Evolutionary conservation across 768 basidiomycete species (phyloP).

Genomic region (Trametes gibbosa): DNA sequence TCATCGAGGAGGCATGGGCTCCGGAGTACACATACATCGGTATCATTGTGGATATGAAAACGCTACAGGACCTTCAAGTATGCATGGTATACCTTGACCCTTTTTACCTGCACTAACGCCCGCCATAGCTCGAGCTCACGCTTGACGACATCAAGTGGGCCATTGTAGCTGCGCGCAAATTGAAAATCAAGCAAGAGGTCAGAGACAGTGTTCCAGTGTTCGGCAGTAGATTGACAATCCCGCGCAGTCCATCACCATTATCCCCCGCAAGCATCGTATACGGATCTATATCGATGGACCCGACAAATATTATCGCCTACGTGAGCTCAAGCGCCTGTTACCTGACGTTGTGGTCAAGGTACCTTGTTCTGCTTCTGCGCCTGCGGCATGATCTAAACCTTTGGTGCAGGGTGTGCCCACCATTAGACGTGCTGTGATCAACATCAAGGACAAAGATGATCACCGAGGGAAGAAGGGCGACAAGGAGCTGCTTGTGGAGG

Average conservation of each 20-base stretch:
- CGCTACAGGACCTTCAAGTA: slow-evolving; percentile 87
- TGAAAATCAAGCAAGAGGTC: slow-evolving; percentile 91
- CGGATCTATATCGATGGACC: slow-evolving; percentile 76
- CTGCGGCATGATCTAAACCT: not conserved
- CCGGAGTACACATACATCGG: slow-evolving; percentile 91
- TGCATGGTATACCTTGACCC: slow-evolving; percentile 9
- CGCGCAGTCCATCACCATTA: slow-evolving; percentile 66
- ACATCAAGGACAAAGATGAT: slow-evolving; percentile 88
- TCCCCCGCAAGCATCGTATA: slow-evolving; percentile 70
- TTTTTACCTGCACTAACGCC: not conserved
- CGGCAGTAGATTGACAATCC: not conserved
- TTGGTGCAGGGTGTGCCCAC: slow-evolving; percentile 64
- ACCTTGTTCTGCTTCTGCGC: not conserved
- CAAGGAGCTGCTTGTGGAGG: slow-evolving; percentile 93
- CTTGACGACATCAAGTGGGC: slow-evolving; percentile 93
- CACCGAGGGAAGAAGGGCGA: slow-evolving; percentile 77
- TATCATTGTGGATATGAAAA: slow-evolving; percentile 85
- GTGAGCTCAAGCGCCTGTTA: slow-evolving; percentile 82
- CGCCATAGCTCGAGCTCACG: slow-evolving; percentile 78
- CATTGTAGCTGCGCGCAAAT: slow-evolving; percentile 79
- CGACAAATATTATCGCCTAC: slow-evolving; percentile 80
- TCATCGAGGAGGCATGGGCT: slow-evolving; percentile 96
- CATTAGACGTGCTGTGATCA: slow-evolving; percentile 92
- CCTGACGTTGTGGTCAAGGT: slow-evolving; percentile 91
- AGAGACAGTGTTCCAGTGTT: not conserved